Base-by-base conservation (phyloP, 2,329 filamentous ascomycete species). In the Acephala macrosclerotiorum region DNA sequence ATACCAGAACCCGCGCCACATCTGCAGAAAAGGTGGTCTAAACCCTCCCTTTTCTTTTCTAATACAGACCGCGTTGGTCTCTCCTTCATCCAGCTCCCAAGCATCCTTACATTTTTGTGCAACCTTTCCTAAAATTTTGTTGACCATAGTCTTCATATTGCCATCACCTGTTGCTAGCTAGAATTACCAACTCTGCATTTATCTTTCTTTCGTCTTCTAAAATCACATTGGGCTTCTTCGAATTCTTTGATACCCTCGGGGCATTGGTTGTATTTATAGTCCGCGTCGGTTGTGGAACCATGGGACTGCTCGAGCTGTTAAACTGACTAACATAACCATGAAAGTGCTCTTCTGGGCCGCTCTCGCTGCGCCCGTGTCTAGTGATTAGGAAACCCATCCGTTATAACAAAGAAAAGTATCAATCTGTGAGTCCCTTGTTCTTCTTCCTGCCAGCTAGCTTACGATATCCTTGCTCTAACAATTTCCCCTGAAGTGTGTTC, bases 111-210 rank as follows among this genome's bases (percentile, higher is more conserved):
- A 80, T 9, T 78, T 75, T 68, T 84, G 80, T 0, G 83, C 84
- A 25, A 87, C 75, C 62, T 81, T 78, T 62, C 85, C 85, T 51
- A 88, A 76, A 3, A 84, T 79, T 65, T 82, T 82, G 22, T 81
- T 74, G 22, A 82, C 79, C 0, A 80, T 82, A 0, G 80, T 84
- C 9, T 80, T 77, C 83, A 87, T 87, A 69, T 85, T 86, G 49
- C 84, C 78, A 69, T 84, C 88, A 2, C 82, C 79, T 0, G 80
- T 81, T 0, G 80, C 80, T 35, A 82, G 73, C 4, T n/a, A n/a
- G n/a, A n/a, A 88, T 80, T 3, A 88, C 82, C 33, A 85, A 78
- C 70, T 87, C 85, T 0, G 84, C 83, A n/a, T 81, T 77, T 0
- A 87, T 70, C 38, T 78, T 74, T 9, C 74, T 75, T 0, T 83